A percentile compares a stretch with the other conserved stretches of the same genome.
These are phyloP conservation scores for Carallia pectinifolia DNA, from an alignment of 345 rosid genomes.

Conservation along the genomic window DNA sequence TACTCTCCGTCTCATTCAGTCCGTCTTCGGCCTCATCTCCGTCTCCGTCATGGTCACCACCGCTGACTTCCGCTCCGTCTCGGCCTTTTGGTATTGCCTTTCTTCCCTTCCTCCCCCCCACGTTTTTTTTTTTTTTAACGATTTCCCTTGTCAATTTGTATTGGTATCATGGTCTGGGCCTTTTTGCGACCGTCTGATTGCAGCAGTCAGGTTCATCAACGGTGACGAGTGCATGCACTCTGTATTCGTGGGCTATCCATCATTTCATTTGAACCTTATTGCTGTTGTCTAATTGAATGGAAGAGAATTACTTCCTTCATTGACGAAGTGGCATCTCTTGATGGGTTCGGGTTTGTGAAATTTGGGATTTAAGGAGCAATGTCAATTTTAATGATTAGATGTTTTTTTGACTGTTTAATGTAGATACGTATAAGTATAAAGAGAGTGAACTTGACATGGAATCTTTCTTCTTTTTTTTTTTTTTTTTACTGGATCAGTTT, in stretches of 20 bases:
- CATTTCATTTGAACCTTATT: no score
- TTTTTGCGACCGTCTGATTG: background rate
- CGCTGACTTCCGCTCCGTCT: conserved; percentile 56
- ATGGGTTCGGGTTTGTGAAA: background rate
- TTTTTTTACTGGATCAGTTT: conserved; percentile 44
- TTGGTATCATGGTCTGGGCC: no score
- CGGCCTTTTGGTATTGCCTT: conserved; percentile 60
- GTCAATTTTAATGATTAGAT: background rate
- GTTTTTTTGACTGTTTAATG: background rate
- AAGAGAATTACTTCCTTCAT: no score
- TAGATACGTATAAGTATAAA: background rate
- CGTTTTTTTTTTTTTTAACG: background rate
- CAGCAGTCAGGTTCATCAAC: background rate
- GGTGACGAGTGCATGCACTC: no score
- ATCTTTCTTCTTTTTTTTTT: no score
- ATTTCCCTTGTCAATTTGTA: background rate
- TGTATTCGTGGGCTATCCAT: no score
- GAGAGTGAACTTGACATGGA: background rate
- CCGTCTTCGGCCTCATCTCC: conserved; percentile 52
- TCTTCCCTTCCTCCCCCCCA: no score
- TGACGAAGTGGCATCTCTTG: background rate
- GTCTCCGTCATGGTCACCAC: conserved; percentile 72
- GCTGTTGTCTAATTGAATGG: no score
- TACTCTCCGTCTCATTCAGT: conserved; percentile 57
- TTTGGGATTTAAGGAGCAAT: background rate